Evolutionary conservation across 2,329 filamentous ascomycete species (phyloP), one percentile per base, ranked within the genome.

Genomic region (Colletotrichum cordylinicola): DNA sequence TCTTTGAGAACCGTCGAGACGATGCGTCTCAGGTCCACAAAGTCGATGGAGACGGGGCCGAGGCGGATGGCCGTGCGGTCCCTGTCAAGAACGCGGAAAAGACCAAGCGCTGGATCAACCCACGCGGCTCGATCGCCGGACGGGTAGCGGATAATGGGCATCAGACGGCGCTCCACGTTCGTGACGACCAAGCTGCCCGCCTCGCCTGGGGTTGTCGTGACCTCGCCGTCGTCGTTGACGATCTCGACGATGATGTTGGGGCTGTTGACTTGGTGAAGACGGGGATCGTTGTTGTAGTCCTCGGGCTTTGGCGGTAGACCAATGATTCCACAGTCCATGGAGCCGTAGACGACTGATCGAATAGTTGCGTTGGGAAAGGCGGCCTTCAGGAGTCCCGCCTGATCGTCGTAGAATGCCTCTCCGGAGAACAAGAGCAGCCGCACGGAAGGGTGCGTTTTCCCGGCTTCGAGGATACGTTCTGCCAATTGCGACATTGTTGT

Each of bases 21-120:
- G 43, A 75, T 37, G 18, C 70, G 58, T n/a, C 70, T 24, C n/a
- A 75, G 64, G 64, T 75, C 70, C 27, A 73, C 70, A 10, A 75
- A 37, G 33, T 75, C 70, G 27, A 75, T 65, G 9, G 73, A 75
- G 7, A 75, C 73, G 27, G 73, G 73, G 3, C 73, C 73, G 18
- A 75, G 56, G 29, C 73, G 73, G 56, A 75, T 73, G 43, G 73
- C 64, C 35, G 70, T 75, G 64, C 70, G 73, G 61, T 75, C 73
- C 39, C 73, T 75, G 58, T 60, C 73, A 9, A 75, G 73, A 2
- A 75, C n/a, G 33, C 73, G 73, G 70, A 75, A 75, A 18, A 75
- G 70, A 16, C 73, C 70, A 13, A 65, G 48, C 24, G 70, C 48
- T 21, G 64, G 70, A 16, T 69, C 73, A 24, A 75, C 73, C 73